Evolutionary conservation across 2,329 filamentous ascomycete genomes (phyloP).

Genomic region (Pseudofabraea citricarpa): DNA sequence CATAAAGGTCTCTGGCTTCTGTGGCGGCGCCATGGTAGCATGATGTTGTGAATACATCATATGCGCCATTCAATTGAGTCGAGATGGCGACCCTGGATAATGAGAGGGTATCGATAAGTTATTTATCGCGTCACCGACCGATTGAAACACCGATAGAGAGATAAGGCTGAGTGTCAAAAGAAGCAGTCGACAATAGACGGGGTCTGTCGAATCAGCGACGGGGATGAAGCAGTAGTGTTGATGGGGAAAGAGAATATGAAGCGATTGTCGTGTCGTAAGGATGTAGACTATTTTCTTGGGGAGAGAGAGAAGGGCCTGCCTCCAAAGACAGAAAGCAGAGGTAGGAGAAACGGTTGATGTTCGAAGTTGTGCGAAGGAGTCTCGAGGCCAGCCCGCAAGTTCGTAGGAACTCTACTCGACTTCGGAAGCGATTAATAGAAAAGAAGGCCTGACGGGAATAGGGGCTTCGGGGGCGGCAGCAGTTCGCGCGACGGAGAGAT

Average conservation of each 20-base stretch:
- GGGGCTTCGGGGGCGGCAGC: constrained; percentile 6
- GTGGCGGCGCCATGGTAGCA: constrained; percentile 81
- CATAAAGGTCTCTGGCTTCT: constrained; percentile 99
- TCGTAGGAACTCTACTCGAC: constrained; percentile 25
- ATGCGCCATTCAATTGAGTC: constrained; percentile 29
- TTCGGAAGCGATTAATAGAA: constrained; percentile 10
- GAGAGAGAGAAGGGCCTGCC: constrained; percentile 24
- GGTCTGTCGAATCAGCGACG: constrained; percentile 18
- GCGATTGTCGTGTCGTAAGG: constrained; percentile 23
- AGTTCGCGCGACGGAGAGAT: neutral
- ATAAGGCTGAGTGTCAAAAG: constrained; percentile 14
- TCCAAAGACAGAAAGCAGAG: constrained; percentile 25
- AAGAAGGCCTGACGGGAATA: constrained; percentile 7
- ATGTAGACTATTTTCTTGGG: constrained; percentile 14
- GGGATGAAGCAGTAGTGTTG: constrained; percentile 24
- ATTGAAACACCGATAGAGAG: constrained; percentile 23
- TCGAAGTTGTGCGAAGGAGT: constrained; percentile 21
- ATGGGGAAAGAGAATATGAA: constrained; percentile 21
- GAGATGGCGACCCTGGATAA: constrained; percentile 18
- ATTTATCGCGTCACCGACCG: constrained; percentile 11
- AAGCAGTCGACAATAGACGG: constrained; percentile 10
- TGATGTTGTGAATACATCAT: constrained; percentile 74
- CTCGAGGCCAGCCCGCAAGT: constrained; percentile 26
- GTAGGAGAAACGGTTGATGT: constrained; percentile 27
- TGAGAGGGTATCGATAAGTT: constrained; percentile 10